A percentile compares a stretch with the other conserved stretches of the same genome.
phyloP scores from a whole-genome alignment of 2,329 filamentous ascomycete species.

The Ceratocystiopsis minuta region DNA sequence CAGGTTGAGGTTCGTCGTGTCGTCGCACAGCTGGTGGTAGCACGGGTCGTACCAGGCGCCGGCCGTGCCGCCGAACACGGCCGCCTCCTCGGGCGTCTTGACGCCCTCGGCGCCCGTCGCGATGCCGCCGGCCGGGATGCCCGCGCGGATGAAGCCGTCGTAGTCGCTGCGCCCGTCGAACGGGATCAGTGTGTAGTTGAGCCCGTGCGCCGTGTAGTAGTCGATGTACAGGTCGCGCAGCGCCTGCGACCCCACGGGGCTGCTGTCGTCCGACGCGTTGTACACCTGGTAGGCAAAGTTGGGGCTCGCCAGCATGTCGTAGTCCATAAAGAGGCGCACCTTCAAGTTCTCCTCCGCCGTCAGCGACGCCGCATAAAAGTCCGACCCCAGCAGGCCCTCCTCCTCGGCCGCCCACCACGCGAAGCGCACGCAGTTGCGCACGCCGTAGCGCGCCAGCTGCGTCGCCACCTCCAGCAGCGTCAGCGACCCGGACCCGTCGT shows the following conservation, averaged over 20 bases:
- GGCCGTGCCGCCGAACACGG: constrained; percentile 52
- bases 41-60: constrained; percentile 41
- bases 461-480: constrained; percentile 44
- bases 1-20: constrained; percentile 36
- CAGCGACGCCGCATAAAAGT: constrained; percentile 39
- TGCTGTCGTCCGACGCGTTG: constrained; percentile 50
- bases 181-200: constrained; percentile 51
- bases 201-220: constrained; percentile 43
- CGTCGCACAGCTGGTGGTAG: constrained; percentile 46
- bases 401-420: constrained; percentile 53
- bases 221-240: constrained; percentile 49
- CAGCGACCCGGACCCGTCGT: constrained; percentile 52
- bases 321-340: constrained; percentile 50
- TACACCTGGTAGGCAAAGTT: constrained; percentile 54
- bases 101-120: constrained; percentile 61
- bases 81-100: constrained; percentile 50
- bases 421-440: constrained; percentile 49
- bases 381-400: constrained; percentile 45
- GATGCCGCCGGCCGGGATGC: constrained; percentile 58
- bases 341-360: constrained; percentile 39
- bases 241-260: constrained; percentile 53
- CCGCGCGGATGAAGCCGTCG: constrained; percentile 53
- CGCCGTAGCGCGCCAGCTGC: constrained; percentile 36
- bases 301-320: constrained; percentile 50
- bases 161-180: constrained; percentile 73